These are phyloP conservation scores for Tilletia walkeri DNA, from an alignment of 1,284 basidiomycete genomes.

Conservation along the genomic window DNA sequence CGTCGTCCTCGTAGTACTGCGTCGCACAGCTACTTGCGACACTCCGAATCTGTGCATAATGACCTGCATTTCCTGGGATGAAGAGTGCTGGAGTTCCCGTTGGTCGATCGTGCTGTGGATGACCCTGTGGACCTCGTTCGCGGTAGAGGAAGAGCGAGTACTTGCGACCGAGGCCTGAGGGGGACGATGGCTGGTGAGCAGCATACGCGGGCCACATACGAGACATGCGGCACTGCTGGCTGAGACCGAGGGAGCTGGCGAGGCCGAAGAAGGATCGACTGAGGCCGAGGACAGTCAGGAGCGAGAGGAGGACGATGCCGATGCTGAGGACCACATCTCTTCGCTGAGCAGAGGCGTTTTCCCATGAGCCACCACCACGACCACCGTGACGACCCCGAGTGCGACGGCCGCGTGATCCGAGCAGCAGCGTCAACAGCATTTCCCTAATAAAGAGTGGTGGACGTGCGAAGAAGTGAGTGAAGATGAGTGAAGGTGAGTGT, in stretches of 20 bases:
- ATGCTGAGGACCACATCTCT: background rate
- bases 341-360: no score
- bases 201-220: constrained; percentile 90
- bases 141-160: constrained; percentile 88
- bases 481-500: no score
- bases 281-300: constrained; percentile 23
- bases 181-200: constrained; percentile 63
- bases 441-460: no score
- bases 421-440: constrained; percentile 11
- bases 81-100: constrained; percentile 74
- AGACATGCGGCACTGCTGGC: constrained; percentile 81
- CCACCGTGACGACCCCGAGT: no score
- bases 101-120: constrained; percentile 26
- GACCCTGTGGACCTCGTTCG: constrained; percentile 63
- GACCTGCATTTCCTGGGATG: constrained; percentile 95
- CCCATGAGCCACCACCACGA: background rate
- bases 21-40: constrained; percentile 84
- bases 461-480: no score
- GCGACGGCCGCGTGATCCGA: background rate
- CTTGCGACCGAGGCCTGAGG: constrained; percentile 69
- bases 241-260: constrained; percentile 31
- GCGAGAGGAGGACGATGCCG: constrained; percentile 22
- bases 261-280: constrained; percentile 33
- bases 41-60: constrained; percentile 87
- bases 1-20: constrained; percentile 69